Evolutionary conservation across 2,329 filamentous ascomycete species (phyloP), one percentile per base, ranked within the genome.

Genomic region (Aspergillus persii): DNA sequence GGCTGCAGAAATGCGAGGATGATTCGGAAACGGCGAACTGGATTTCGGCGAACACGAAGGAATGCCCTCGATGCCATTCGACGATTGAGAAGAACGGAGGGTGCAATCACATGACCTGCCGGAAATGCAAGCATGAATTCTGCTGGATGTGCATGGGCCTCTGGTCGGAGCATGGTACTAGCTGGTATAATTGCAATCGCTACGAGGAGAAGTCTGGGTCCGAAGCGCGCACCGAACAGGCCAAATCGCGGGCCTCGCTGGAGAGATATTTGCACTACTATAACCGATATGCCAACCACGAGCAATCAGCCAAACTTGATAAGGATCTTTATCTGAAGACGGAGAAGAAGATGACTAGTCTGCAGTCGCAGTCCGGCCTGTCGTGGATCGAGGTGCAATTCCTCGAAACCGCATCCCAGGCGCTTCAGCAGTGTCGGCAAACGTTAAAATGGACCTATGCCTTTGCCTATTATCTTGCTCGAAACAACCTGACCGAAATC

Each of bases 61-160:
- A 99, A 75, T 99, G 95, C 65, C 94, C 95, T 0, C 95, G 90
- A 74, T 99, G 95, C 76, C 87, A 91, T 67, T 98, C 94, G 2
- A 99, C 95, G 0, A 99, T 99, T 49, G 95, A 99, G 78, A 99
- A 99, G 85, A 99, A 99, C 66, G 93, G 93, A 54, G 93, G 93
- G 3, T 97, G 93, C 80, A 97, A 97, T 79, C 93, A 97, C 76
- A 97, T 97, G 93, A 97, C 93, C 0, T 97, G 93, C 74, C 84
- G 93, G 58, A 97, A 97, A 76, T 97, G 93, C 80, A 92, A 92
- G 71, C 89, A 97, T 71, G 93, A 97, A 71, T 97, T 99, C 71
- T 99, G 95, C 79, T 99, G 95, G 95, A 98, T 99, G 90, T 99
- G 95, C 72, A 99, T 99, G 95, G 95, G 95, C 0, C 81, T 96